These are phyloP conservation scores for Diatrype stigma DNA, from an alignment of 2,329 filamentous ascomycete genomes.

Conservation along the genomic window DNA sequence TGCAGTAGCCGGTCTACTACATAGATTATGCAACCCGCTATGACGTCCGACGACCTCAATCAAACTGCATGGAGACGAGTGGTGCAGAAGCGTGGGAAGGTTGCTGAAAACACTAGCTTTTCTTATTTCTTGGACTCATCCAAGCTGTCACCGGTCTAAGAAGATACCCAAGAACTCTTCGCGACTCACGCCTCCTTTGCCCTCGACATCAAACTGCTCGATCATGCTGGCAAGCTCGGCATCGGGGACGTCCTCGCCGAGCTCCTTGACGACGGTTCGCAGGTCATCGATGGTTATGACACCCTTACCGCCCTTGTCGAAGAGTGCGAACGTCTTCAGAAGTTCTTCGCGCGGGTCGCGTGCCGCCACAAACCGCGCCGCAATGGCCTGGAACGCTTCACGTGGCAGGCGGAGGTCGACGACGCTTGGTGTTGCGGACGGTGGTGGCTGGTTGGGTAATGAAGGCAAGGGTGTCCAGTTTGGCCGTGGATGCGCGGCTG, in stretches of 20 bases:
- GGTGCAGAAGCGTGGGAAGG: too few species aligned
- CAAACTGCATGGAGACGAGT: too few species aligned
- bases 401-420: slow-evolving; percentile 70
- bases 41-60: too few species aligned
- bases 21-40: background rate
- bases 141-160: slow-evolving; percentile 24
- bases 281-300: slow-evolving; percentile 87
- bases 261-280: slow-evolving; percentile 78
- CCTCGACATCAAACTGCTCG: slow-evolving; percentile 94
- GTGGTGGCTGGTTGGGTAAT: slow-evolving; percentile 39
- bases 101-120: background rate
- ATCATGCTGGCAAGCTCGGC: slow-evolving; percentile 95
- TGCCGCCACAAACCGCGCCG: slow-evolving; percentile 74
- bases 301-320: slow-evolving; percentile 89
- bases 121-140: background rate
- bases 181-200: slow-evolving; percentile 72
- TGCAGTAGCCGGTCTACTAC: background rate
- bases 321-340: slow-evolving; percentile 83
- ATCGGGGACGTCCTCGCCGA: slow-evolving; percentile 90
- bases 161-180: slow-evolving; percentile 65
- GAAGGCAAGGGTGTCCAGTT: slow-evolving; percentile 45
- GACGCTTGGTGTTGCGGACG: slow-evolving; percentile 52
- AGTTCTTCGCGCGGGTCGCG: slow-evolving; percentile 91
- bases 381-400: slow-evolving; percentile 68
- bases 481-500: slow-evolving; percentile 70